Evolutionary conservation across 805 yeast genomes (phyloP), one percentile per base, ranked within the genome.

Genomic region (Candida glaebosa): DNA sequence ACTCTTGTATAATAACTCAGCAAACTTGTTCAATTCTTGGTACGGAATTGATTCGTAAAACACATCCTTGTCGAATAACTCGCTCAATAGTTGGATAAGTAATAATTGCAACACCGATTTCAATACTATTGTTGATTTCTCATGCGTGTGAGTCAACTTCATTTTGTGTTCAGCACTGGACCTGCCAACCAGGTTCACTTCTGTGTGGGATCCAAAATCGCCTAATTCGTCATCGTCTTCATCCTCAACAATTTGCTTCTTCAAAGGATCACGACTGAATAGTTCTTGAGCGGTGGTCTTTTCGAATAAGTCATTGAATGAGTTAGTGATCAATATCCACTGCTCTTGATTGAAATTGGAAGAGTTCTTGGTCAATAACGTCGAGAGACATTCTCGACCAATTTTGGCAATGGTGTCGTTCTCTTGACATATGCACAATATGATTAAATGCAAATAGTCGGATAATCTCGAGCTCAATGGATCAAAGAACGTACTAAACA

Each of bases 341-440:
- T 95, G 91, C 5, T 65, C 65, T 8, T 65, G 71, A 16, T 63
- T 58, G 56, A 93, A 87, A 52, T 79, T 80, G 6, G 62, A 51
- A 49, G 82, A 77, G 57, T 93, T 95, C 48, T 84, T 84, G n/a
- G 82, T 64, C 43, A 93, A 75, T 46, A 93, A 70, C 49, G 82
- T 85, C 50, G 85, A 84, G 44, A 93, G 72, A 59, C 99, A 90
- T 6, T 91, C 79, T 54, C 95, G 78, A 25, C 99, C 99, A 49
- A 91, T 91, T 53, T 96, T 76, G 0, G 97, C 95, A 53, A 95
- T 89, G 0, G 98, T 90, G 55, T 93, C 99, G 59, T 93, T 91
- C 53, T 90, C 96, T 61, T 93, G 99, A 53, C 96, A 88, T 38
- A 93, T 87, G 63, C 99, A 93, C 4, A 91, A 82, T 2, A 82